Conservation (phyloP, 805 yeast species). For the Dipodascopsis uninucleata region DNA sequence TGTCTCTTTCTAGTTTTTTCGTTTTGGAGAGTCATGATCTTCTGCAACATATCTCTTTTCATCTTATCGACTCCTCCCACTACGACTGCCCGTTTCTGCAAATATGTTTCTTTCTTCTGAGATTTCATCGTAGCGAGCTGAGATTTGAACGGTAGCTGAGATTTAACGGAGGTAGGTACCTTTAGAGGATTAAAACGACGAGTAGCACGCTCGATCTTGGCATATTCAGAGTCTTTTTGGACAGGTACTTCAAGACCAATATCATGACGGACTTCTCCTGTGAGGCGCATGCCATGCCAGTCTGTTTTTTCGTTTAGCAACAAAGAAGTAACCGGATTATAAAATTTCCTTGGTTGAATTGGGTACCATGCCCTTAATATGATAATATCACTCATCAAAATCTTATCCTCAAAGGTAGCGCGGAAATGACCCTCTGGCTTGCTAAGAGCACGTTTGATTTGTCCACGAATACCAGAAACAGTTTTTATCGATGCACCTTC, state of each 20-base stretch:
- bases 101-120: constrained; percentile 59
- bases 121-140: constrained; percentile 88
- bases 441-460: constrained; percentile 88
- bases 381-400: constrained; percentile 77
- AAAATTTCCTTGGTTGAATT: constrained; percentile 81
- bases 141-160: constrained; percentile 83
- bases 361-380: constrained; percentile 97
- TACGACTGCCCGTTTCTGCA: constrained; percentile 90
- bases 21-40: constrained; percentile 76
- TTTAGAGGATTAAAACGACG: constrained; percentile 82
- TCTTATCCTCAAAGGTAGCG: constrained; percentile 95
- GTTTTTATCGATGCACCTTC: constrained; percentile 98
- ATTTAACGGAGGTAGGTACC: constrained; percentile 76
- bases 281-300: constrained; percentile 96
- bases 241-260: constrained; percentile 60
- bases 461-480: constrained; percentile 96
- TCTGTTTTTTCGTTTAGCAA: constrained; percentile 69
- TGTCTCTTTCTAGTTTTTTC: constrained; percentile 78
- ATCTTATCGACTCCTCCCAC: constrained; percentile 70
- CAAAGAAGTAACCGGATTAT: constrained; percentile 93
- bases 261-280: constrained; percentile 88
- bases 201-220: constrained; percentile 76
- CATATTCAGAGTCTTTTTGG: constrained; percentile 49
- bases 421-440: constrained; percentile 94
- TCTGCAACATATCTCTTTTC: constrained; percentile 83